Base-by-base conservation (phyloP, 2,329 filamentous ascomycete species). In the Corinectria fuckeliana region DNA sequence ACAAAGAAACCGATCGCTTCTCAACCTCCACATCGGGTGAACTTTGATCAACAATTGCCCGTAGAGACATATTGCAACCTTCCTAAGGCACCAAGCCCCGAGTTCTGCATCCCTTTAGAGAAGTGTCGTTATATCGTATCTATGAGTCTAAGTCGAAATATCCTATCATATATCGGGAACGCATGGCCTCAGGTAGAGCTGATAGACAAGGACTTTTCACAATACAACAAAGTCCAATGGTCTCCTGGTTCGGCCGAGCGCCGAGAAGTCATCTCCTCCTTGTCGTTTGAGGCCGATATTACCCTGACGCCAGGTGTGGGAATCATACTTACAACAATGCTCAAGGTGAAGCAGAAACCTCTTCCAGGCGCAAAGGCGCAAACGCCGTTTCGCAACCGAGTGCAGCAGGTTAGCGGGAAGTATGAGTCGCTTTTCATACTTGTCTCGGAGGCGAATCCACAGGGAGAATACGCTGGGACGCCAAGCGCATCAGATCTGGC, bases 401-500 rank as follows among this genome's bases (percentile, higher is more conserved):
- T 94, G 9, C 70, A 75, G 3, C 74, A 72, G 7, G 77, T 89
- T 0, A 81, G 85, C 11, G 54, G 69, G 1, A 82, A 87, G 9
- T 94, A 95, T 69, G 88, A 91, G 62, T 80, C 78, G 4, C 77
- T 96, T 1, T 75, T 90, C 1, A 77, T 96, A 1, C 73, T 96
- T 0, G 81, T 95, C 1, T 88, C 85, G n/a, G 83, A 88, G 54
- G 74, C 72, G 2, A 81, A 79, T 47, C 64, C 62, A 1, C 39
- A 70, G 1, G 79, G 79, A 11, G 82, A 85, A 61, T 76, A 72
- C 4, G 70, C 77, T 32, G 72, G 73, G 56, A 69, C 73, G 30
- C 65, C 81, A 3, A 75, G 72, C 2, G 45, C 71, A 0, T 76
- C 78, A 1, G 83, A 86, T 45, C 69, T 76, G 9, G 68, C 71